Evolutionary conservation across 228 moss, liverwort and hornwort species (phyloP).

Genomic region (Sphagnum fallax): DNA sequence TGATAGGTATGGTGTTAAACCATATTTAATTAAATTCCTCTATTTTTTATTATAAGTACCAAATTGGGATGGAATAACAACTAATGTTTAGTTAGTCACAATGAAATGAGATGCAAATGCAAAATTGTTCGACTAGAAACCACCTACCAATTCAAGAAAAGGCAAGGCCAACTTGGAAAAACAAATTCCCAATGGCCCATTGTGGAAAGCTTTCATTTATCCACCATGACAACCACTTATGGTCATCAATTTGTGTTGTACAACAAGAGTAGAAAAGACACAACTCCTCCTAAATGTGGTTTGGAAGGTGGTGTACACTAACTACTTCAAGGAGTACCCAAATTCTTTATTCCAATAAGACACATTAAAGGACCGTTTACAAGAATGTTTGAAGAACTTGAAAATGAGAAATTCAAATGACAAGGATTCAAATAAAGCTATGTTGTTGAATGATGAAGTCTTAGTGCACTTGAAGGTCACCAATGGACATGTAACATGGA

Average conservation of each 20-base stretch:
- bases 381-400: slow-evolving; percentile 14
- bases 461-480: slow-evolving; percentile 13
- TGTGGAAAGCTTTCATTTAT: neutral
- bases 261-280: slow-evolving; percentile 6
- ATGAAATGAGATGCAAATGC: too few relatives aligned
- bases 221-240: neutral
- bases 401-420: slow-evolving; percentile 6
- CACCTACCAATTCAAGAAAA: neutral
- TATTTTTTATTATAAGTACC: too few relatives aligned
- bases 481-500: slow-evolving; percentile 7
- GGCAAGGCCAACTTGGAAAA: neutral
- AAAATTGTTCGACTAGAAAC: too few relatives aligned
- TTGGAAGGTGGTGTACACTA: slow-evolving; percentile 16
- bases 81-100: too few relatives aligned
- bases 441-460: slow-evolving; percentile 11
- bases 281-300: slow-evolving; percentile 9
- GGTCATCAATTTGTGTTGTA: neutral
- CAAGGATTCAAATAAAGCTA: slow-evolving; percentile 4
- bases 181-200: neutral
- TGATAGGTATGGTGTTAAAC: too few relatives aligned
- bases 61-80: too few relatives aligned
- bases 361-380: slow-evolving; percentile 17
- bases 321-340: neutral
- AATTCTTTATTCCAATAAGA: slow-evolving; percentile 8
- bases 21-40: too few relatives aligned